Base-by-base conservation (phyloP, 2,329 filamentous ascomycete genomes). In the Gnomoniopsis sp. region DNA sequence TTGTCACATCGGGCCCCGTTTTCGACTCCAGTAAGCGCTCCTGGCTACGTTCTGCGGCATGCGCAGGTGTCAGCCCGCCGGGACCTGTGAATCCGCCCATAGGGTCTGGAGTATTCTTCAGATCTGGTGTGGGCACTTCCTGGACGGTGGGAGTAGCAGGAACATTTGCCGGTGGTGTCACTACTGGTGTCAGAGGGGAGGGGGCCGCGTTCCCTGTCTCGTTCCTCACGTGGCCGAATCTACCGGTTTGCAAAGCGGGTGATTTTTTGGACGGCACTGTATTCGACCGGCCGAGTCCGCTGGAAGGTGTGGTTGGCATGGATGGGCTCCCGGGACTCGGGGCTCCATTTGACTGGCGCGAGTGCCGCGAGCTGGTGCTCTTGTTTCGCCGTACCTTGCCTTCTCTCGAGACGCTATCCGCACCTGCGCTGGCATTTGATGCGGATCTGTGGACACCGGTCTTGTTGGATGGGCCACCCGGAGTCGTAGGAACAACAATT, bases 261-360 rank as follows among this genome's bases (percentile, higher is more conserved):
- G 91, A 95, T 70, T 89, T 88, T 70, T 96, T 96, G 0, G 93
- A 95, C 0, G 95, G 95, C 15, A 98, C 81, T 3, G 95, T 99
- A 70, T 98, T 98, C 75, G 93, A 97, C 59, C 84, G 79, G 44
- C 74, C 77, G 19, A 87, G 70, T 17, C 80, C 78, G 49, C 85
- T 78, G 1, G 81, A 81, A 0, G 88, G 81, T 1, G 83, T 81
- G 26, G 79, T 72, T 3, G 75, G 75, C 56, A 81, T 72, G 4
- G 78, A 78, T 14, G 86, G 86, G 62, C 84, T 89, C 54, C 80
- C 84, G 0, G 91, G 90, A 55, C 86, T 91, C 8, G 88, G 85
- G 26, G 84, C 81, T 58, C 84, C 88, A 61, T 85, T 87, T 23
- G 92, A 93, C 60, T 87, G 81, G 60, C 88, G 85, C 6, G 93